Evolutionary conservation across 768 basidiomycete genomes (phyloP).

Genomic region (Gymnopilus dilepis): DNA sequence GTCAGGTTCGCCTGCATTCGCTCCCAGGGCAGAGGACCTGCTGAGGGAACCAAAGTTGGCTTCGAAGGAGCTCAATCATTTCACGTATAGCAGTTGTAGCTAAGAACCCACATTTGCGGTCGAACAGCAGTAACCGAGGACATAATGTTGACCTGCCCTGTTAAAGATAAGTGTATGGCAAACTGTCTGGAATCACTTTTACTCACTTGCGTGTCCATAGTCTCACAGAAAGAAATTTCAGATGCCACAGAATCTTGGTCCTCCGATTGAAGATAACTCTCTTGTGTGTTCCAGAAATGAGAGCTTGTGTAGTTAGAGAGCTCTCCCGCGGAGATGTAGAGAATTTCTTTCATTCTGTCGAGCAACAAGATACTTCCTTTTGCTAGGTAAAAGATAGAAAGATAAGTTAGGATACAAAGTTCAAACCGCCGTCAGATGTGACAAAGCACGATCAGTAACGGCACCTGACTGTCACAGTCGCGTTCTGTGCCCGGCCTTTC

Average conservation of each 20-base stretch:
- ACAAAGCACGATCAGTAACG: neutral
- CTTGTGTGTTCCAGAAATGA: constrained; percentile 86
- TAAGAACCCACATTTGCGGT: constrained; percentile 52
- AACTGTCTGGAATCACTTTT: neutral
- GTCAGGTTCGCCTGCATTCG: constrained; percentile 30
- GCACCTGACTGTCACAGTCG: neutral
- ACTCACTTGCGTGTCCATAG: constrained; percentile 53
- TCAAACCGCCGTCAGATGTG: too few species aligned
- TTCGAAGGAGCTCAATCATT: constrained; percentile 30
- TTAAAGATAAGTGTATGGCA: constrained; percentile 2
- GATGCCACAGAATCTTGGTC: constrained; percentile 51
- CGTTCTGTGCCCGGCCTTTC: too few species aligned
- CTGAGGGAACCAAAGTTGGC: constrained; percentile 71
- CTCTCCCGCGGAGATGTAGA: constrained; percentile 77
- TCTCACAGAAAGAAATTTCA: constrained; percentile 72
- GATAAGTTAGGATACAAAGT: too few species aligned
- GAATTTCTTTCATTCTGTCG: constrained; percentile 69
- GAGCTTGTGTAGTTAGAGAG: constrained; percentile 72
- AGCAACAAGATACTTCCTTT: too few species aligned
- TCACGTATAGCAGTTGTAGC: neutral
- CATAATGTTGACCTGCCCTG: constrained; percentile 56
- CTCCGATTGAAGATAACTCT: constrained; percentile 64
- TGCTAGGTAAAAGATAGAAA: too few species aligned
- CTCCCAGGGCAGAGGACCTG: constrained; percentile 44
- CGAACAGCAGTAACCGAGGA: constrained; percentile 71